A percentile compares a stretch with the other conserved stretches of the same genome.
These are phyloP conservation scores for Ligustrum vulgare DNA, from an alignment of 257 asterid genomes.

Conservation along the genomic window DNA sequence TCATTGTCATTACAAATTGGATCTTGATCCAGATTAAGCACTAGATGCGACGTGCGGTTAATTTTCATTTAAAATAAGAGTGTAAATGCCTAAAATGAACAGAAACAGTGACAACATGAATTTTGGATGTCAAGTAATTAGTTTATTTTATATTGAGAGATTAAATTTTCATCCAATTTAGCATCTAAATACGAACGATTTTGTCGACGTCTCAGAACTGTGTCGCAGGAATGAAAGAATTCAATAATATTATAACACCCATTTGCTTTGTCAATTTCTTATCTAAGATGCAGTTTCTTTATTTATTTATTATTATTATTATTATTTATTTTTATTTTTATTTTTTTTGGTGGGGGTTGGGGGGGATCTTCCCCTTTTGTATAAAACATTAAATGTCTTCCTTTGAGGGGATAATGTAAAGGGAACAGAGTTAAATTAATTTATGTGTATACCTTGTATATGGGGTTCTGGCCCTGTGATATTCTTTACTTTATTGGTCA, in stretches of 20 bases:
- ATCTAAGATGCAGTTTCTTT: not conserved
- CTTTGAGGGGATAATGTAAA: not conserved
- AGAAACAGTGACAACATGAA: not conserved
- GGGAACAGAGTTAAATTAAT: not conserved
- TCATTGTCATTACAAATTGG: not conserved
- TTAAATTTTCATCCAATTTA: constrained; percentile 1
- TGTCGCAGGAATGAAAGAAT: not conserved
- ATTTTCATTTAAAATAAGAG: not conserved
- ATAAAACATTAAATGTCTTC: not conserved
- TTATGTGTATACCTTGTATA: not conserved
- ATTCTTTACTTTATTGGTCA: not conserved
- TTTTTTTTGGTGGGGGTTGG: too few species aligned
- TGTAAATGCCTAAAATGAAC: not conserved
- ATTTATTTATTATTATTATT: too few species aligned
- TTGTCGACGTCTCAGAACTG: not conserved
- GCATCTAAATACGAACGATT: not conserved
- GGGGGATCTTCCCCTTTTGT: not conserved
- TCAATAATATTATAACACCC: not conserved
- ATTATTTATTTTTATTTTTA: too few species aligned
- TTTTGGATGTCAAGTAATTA: not conserved
- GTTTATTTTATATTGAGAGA: not conserved
- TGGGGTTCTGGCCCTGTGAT: not conserved
- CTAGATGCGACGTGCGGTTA: not conserved
- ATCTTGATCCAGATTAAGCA: not conserved
- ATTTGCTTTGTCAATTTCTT: not conserved